Conservation (phyloP, 768 basidiomycete genomes). For the Tricholoma saponaceum region DNA sequence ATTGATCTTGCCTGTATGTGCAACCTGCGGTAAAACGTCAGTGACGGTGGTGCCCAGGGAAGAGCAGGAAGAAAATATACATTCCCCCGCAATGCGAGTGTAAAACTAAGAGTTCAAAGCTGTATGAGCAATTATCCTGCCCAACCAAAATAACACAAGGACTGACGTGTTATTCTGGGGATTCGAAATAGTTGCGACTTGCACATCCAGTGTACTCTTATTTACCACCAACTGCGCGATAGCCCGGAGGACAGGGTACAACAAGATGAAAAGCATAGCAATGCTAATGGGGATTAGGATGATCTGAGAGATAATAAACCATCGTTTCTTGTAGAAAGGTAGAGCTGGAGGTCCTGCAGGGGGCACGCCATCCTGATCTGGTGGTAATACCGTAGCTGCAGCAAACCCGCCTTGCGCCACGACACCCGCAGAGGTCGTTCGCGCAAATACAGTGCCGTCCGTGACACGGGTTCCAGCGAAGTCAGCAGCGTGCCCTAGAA, state of each 20-base stretch:
- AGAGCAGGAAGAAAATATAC: slow-evolving; percentile 27
- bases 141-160: not conserved
- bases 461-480: slow-evolving; percentile 27
- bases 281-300: slow-evolving; percentile 51
- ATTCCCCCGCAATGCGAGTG: slow-evolving; percentile 46
- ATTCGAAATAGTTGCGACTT: slow-evolving; percentile 44
- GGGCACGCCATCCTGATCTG: slow-evolving; percentile 14
- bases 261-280: slow-evolving; percentile 58
- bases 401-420: slow-evolving; percentile 7
- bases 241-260: slow-evolving; percentile 66
- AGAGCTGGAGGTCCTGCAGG: slow-evolving; percentile 14
- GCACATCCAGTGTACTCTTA: slow-evolving; percentile 47
- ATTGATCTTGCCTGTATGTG: slow-evolving; percentile 62
- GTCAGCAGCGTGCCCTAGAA: slow-evolving; percentile 28
- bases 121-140: not conserved
- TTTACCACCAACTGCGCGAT: slow-evolving; percentile 65
- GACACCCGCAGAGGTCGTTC: slow-evolving; percentile 22
- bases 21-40: slow-evolving; percentile 35
- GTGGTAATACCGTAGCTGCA: slow-evolving; percentile 12
- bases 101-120: slow-evolving; percentile 36
- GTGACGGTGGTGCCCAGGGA: not conserved
- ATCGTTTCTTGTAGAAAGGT: slow-evolving; percentile 58
- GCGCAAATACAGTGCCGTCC: slow-evolving; percentile 18
- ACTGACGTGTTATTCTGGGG: slow-evolving; percentile 58
- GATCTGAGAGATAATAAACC: slow-evolving; percentile 58